phyloP scores from a whole-genome alignment of 176 grass and related monocot species.

The Luzula sylvatica region DNA sequence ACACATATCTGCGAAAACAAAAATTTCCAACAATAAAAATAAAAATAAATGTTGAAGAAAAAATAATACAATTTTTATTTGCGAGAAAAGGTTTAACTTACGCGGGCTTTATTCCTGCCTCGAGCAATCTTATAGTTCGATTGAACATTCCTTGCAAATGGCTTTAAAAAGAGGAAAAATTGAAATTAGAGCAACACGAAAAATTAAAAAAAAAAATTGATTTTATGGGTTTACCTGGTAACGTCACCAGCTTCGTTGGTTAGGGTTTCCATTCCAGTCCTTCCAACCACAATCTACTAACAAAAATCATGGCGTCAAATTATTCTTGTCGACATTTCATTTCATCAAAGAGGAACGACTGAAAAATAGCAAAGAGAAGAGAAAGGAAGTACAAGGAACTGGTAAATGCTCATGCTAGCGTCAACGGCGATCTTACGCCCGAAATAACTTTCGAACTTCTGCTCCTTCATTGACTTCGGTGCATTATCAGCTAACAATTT shows the following conservation, averaged over 20 bases:
- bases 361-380: not conserved
- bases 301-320: conserved; percentile 11
- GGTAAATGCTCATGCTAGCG: conserved; percentile 99
- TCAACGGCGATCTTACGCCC: conserved; percentile 85
- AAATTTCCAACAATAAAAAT: not conserved
- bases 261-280: conserved; percentile 80
- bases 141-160: conserved; percentile 99
- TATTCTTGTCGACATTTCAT: not conserved
- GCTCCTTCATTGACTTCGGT: conserved; percentile 87
- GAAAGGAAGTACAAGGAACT: conserved; percentile 44
- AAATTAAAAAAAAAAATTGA: not conserved
- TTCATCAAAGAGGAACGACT: not conserved
- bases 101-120: conserved; percentile 95
- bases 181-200: not conserved
- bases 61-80: not conserved
- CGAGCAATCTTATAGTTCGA: conserved; percentile 80
- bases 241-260: conserved; percentile 94
- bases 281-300: conserved; percentile 91
- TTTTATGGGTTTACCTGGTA: conserved; percentile 46
- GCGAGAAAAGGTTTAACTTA: conserved; percentile 24
- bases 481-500: conserved; percentile 92
- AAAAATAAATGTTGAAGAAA: conserved; percentile 8
- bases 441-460: conserved; percentile 97
- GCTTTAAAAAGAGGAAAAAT: conserved; percentile 18
- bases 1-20: conserved; percentile 69